Percentiles rank a stretch among this genome's conserved stretches.
phyloP scores from a whole-genome alignment of 805 yeast species.

The Ogataea minuta region DNA sequence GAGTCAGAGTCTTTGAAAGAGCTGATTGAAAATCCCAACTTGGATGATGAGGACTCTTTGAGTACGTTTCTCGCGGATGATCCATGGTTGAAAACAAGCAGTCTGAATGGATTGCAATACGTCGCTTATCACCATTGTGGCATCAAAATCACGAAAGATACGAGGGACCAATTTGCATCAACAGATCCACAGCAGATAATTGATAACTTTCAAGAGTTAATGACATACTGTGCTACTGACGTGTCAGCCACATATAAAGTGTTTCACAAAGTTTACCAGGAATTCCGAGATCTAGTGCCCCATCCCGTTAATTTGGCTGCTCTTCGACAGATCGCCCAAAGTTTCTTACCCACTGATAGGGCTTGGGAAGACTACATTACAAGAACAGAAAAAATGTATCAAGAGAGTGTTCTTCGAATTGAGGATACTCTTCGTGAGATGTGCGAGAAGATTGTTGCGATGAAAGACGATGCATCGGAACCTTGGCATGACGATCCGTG shows the following conservation, averaged over 20 bases:
- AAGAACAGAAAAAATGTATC: conserved; percentile 65
- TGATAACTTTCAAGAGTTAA: conserved; percentile 56
- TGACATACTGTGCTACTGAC: conserved; percentile 83
- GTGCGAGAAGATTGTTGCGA: conserved; percentile 55
- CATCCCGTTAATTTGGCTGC: conserved; percentile 96
- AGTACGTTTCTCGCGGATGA: conserved; percentile 46
- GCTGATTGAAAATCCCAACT: conserved; percentile 29
- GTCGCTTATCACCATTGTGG: conserved; percentile 80
- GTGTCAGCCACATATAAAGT: conserved; percentile 74
- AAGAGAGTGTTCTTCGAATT: conserved; percentile 54
- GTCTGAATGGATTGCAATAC: conserved; percentile 75
- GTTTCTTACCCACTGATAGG: conserved; percentile 73
- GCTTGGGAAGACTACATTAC: conserved; percentile 74
- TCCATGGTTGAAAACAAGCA: conserved; percentile 82
- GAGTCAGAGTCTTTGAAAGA: conserved; percentile 26
- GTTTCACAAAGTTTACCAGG: conserved; percentile 65
- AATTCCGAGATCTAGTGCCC: conserved; percentile 66
- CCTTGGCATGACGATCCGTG: conserved; percentile 70
- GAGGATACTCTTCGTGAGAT: conserved; percentile 55
- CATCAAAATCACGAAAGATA: conserved; percentile 60
- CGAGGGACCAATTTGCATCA: conserved; percentile 62
- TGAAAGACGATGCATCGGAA: conserved; percentile 42
- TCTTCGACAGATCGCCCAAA: conserved; percentile 65
- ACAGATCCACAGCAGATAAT: conserved; percentile 52
- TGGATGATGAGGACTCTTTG: conserved; percentile 32